Evolutionary conservation across 1,139 yeast species (phyloP).

Genomic region (Yamadazyma friedrichii): DNA sequence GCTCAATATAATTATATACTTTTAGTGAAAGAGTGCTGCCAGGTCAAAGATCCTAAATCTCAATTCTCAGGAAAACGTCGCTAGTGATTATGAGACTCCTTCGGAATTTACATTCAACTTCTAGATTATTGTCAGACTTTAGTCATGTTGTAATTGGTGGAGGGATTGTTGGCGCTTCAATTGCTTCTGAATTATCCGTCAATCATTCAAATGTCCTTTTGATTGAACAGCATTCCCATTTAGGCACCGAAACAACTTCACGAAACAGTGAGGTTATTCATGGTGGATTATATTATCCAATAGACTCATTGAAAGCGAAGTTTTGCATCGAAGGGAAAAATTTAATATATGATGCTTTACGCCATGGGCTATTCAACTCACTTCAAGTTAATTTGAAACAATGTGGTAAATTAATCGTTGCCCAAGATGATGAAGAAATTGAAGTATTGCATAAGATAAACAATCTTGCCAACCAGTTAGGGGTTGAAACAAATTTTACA

Average conservation of each 20-base stretch:
- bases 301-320: conserved; percentile 60
- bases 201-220: conserved; percentile 53
- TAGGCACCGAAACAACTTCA: conserved; percentile 82
- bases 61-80: too few relatives aligned
- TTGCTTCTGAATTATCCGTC: conserved; percentile 66
- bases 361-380: conserved; percentile 35
- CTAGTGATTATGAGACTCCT: not conserved
- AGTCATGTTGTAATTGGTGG: conserved; percentile 86
- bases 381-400: conserved; percentile 48
- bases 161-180: conserved; percentile 83
- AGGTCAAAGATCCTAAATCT: too few relatives aligned
- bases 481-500: conserved; percentile 61
- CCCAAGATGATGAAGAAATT: conserved; percentile 66
- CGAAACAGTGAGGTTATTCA: conserved; percentile 91
- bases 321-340: conserved; percentile 76
- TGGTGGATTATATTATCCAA: conserved; percentile 84
- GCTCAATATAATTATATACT: too few relatives aligned
- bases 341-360: conserved; percentile 52
- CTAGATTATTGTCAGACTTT: conserved; percentile 44
- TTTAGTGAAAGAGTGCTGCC: too few relatives aligned
- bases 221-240: conserved; percentile 61
- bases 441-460: conserved; percentile 56
- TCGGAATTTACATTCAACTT: not conserved
- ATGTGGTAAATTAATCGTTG: conserved; percentile 90
- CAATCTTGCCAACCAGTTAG: conserved; percentile 48